Evolutionary conservation across 2,329 filamentous ascomycete species (phyloP).

Genomic region (Epichloe scottii): DNA sequence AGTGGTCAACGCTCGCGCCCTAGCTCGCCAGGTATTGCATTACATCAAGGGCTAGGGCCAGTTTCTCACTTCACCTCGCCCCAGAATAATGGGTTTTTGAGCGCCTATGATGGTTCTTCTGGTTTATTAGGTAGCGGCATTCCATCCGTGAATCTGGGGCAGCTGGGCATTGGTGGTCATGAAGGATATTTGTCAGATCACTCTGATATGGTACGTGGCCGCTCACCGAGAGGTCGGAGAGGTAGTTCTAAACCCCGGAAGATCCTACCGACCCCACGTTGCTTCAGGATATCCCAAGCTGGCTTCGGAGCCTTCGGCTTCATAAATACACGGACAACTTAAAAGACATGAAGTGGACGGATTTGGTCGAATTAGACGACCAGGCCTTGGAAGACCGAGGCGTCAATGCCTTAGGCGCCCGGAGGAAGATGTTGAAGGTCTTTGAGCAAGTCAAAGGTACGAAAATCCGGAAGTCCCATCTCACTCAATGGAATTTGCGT

Average conservation of each 20-base stretch:
- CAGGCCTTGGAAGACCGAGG: slow-evolving; percentile 85
- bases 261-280: slow-evolving; percentile 86
- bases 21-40: slow-evolving; percentile 73
- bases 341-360: slow-evolving; percentile 94
- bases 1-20: slow-evolving; percentile 69
- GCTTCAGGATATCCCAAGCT: slow-evolving; percentile 88
- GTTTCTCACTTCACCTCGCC: slow-evolving; percentile 69
- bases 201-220: slow-evolving; percentile 78
- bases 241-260: slow-evolving; percentile 97
- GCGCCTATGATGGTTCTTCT: slow-evolving; percentile 68
- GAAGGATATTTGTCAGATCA: slow-evolving; percentile 92
- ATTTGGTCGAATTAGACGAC: slow-evolving; percentile 83
- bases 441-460: slow-evolving; percentile 87
- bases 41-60: slow-evolving; percentile 54
- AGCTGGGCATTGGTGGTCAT: slow-evolving; percentile 55
- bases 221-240: slow-evolving; percentile 81
- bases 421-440: slow-evolving; percentile 97
- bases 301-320: slow-evolving; percentile 84
- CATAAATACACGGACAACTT: slow-evolving; percentile 99
- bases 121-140: slow-evolving; percentile 61
- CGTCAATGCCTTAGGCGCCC: slow-evolving; percentile 86
- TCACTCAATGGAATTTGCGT: not conserved
- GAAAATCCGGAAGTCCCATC: slow-evolving; percentile 7
- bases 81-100: slow-evolving; percentile 88
- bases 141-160: slow-evolving; percentile 56